These are phyloP conservation scores for Sporisorium graminicola DNA, from an alignment of 1,284 basidiomycete species.

Conservation along the genomic window DNA sequence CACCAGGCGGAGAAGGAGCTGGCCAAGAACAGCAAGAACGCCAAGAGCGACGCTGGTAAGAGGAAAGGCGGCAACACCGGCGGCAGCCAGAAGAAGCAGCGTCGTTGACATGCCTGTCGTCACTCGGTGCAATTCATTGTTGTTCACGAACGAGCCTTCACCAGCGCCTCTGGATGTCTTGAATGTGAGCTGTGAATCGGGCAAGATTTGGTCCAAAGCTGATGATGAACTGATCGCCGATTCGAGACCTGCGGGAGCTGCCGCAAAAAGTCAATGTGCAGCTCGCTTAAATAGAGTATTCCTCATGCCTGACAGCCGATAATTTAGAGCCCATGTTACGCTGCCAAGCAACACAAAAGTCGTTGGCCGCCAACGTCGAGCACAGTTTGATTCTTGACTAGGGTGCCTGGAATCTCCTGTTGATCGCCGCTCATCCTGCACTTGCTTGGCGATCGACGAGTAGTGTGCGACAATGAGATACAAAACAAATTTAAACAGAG, in stretches of 20 bases:
- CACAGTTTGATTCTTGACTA: too few relatives aligned
- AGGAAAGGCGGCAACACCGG: conserved; percentile 11
- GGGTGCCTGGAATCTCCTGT: too few relatives aligned
- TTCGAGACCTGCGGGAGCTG: neutral
- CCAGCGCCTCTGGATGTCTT: neutral
- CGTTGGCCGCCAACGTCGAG: too few relatives aligned
- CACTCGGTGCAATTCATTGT: neutral
- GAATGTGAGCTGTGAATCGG: neutral
- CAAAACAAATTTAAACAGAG: neutral
- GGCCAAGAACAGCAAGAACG: conserved; percentile 30
- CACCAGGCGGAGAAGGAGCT: conserved; percentile 37
- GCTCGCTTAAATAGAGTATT: conserved; percentile 3
- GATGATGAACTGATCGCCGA: conserved; percentile 1
- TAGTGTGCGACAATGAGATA: too few relatives aligned
- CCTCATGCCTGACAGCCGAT: neutral
- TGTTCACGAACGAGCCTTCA: neutral
- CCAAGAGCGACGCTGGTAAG: conserved; percentile 7
- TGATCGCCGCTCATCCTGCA: too few relatives aligned
- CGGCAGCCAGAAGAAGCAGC: conserved; percentile 33
- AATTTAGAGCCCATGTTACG: neutral
- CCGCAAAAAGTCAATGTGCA: neutral
- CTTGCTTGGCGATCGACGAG: too few relatives aligned
- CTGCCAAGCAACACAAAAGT: conserved; percentile 1
- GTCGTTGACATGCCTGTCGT: conserved; percentile 7
- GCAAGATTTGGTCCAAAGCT: neutral